These are phyloP conservation scores for Yarrowia hollandica DNA, from an alignment of 805 yeast genomes.

Conservation along the genomic window DNA sequence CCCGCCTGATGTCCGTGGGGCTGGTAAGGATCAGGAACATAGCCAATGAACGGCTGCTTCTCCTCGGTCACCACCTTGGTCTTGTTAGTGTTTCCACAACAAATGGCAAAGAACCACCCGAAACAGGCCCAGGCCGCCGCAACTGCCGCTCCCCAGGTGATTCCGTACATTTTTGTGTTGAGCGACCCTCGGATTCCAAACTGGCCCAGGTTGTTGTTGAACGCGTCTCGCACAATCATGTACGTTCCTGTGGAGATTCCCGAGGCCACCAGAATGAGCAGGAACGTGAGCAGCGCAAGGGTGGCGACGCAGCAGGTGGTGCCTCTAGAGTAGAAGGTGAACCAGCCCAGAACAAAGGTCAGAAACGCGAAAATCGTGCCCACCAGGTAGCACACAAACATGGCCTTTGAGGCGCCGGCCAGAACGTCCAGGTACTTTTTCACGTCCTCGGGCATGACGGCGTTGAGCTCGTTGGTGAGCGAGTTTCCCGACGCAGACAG, in stretches of 20 bases:
- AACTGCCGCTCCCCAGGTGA: constrained; percentile 64
- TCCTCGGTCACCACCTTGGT: constrained; percentile 33
- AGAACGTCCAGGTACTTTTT: constrained; percentile 49
- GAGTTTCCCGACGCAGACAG: constrained; percentile 52
- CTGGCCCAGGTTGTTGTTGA: constrained; percentile 50
- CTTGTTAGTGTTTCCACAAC: constrained; percentile 45
- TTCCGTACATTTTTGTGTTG: constrained; percentile 53
- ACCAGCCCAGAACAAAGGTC: constrained; percentile 45
- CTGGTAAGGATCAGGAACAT: constrained; percentile 33
- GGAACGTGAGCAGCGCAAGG: constrained; percentile 43
- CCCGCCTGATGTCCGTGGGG: constrained; percentile 19
- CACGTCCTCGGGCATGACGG: constrained; percentile 57
- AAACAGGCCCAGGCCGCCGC: constrained; percentile 48
- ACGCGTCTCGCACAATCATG: constrained; percentile 49
- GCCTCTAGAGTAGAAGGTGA: constrained; percentile 50
- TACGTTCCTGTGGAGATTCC: constrained; percentile 67
- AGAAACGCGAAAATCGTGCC: constrained; percentile 49
- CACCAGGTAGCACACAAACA: constrained; percentile 56
- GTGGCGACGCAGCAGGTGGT: constrained; percentile 50
- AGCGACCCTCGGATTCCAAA: constrained; percentile 60
- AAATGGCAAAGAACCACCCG: constrained; percentile 47
- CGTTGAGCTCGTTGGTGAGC: constrained; percentile 35
- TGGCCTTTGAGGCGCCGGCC: constrained; percentile 53
- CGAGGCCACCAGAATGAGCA: constrained; percentile 46
- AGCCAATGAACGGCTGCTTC: constrained; percentile 39